Evolutionary conservation across 23 red algal genomes (phyloP), one percentile per base, ranked within the genome.

Genomic region (Gracilaria vermiculophylla): DNA sequence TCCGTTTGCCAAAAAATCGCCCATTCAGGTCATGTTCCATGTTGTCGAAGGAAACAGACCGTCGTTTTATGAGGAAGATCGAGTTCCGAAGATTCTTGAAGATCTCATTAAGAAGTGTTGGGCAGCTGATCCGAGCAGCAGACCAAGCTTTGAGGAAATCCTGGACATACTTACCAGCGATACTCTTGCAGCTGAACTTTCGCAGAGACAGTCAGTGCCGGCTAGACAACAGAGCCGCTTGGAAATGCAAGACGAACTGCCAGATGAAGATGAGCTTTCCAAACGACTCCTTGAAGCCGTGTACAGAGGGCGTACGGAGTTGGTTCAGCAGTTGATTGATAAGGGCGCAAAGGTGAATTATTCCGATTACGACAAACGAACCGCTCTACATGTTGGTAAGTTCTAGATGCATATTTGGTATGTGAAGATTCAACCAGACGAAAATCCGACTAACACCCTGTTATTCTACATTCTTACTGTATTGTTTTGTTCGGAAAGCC

Each of bases 11-110:
- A 84, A 90, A 34, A 87, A 95, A 36, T 87, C 91, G 53, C 96
- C 96, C 8, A 92, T 98, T 21, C 96, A 98, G 57, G 69, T 98
- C 47, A 98, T 98, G 96, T 98, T 92, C 60, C 64, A 80, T 31
- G 96, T 98, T 36, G 74, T 92, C 10, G 85, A 98, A 83, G 87
- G 86, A 39, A 80, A 84, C 33, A 85, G 96, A 7, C 96, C 96
- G n/a, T 7, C 40, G 8, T 86, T 98, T 47, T 76, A 79, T 34
- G 74, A 83, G 36, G 92, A 53, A 48, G 82, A 88, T 76, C 62
- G 81, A 23, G 71, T 92, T 21, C 85, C 75, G 2, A 40, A 48
- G 21, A 86, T 81, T 19, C 62, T 98, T 37, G 62, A 62, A 43
- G 72, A 87, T 21, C 82, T 98, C 34, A 91, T 98, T 39, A 47